Evolutionary conservation across 768 basidiomycete genomes (phyloP).

Genomic region (Thelephora ganbajun): DNA sequence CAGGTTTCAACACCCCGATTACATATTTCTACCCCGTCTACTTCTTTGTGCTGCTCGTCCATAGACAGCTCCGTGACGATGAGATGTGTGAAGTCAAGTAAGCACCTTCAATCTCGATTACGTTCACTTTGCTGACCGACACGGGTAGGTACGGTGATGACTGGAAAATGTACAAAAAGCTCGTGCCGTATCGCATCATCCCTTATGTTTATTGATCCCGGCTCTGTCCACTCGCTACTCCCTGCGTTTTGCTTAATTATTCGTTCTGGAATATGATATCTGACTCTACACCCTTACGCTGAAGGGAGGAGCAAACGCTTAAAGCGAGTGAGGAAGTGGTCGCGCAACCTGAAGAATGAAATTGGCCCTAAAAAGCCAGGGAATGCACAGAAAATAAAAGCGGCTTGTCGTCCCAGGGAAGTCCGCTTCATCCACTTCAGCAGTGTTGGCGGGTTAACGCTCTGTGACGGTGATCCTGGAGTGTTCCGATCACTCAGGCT

Average conservation of each 20-base stretch:
- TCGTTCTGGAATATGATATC: background rate
- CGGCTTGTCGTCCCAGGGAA: no score
- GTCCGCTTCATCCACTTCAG: no score
- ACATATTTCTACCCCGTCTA: constrained; percentile 93
- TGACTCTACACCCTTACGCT: no score
- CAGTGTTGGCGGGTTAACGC: no score
- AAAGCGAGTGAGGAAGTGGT: no score
- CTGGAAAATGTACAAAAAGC: constrained; percentile 80
- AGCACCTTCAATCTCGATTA: constrained; percentile 14
- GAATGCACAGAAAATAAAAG: no score
- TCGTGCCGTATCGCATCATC: constrained; percentile 78
- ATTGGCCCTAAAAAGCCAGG: no score
- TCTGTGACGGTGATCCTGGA: no score
- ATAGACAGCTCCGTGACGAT: constrained; percentile 85
- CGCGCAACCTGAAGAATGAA: no score
- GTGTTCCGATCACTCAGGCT: no score
- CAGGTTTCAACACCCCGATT: constrained; percentile 82
- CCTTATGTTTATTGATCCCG: constrained; percentile 61
- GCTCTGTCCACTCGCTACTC: background rate
- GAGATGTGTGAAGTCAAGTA: constrained; percentile 84
- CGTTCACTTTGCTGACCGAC: background rate
- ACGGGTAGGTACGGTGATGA: constrained; percentile 73
- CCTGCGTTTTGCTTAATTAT: background rate
- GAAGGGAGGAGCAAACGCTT: no score
- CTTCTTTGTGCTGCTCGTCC: constrained; percentile 79